Evolutionary conservation across 306 rosid species (phyloP).

Genomic region (Ormosia emarginata): DNA sequence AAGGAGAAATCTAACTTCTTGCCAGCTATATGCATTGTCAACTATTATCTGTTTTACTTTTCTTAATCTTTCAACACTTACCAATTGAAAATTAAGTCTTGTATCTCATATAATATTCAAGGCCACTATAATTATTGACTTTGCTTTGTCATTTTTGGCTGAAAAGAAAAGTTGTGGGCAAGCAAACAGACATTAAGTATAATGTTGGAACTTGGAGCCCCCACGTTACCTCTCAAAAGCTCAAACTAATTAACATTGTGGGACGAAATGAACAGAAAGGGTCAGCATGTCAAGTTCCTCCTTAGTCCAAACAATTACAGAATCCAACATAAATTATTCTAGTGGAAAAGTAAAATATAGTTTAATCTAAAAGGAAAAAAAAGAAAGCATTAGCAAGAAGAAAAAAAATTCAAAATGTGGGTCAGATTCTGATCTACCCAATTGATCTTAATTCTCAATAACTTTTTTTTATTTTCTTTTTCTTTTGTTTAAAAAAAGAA

Average conservation of each 20-base stretch:
- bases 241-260: neutral
- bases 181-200: slow-evolving; percentile 6
- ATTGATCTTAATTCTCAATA: neutral
- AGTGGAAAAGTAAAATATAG: neutral
- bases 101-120: neutral
- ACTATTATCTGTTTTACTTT: neutral
- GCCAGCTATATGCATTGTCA: neutral
- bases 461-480: neutral
- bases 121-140: slow-evolving; percentile 18
- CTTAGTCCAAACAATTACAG: slow-evolving; percentile 2
- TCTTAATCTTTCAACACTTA: neutral
- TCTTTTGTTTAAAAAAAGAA: neutral
- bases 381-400: neutral
- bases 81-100: slow-evolving; percentile 1
- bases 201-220: slow-evolving; percentile 30
- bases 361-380: neutral
- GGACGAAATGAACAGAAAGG: neutral
- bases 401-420: slow-evolving; percentile 19
- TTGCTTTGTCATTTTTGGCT: neutral
- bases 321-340: neutral
- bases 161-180: neutral
- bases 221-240: slow-evolving; percentile 5
- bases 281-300: slow-evolving; percentile 20
- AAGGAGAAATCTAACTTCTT: neutral
- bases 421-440: slow-evolving; percentile 19